Percentiles rank a stretch among this genome's conserved stretches.
Conservation (phyloP, 2,329 filamentous ascomycete species). For the Pseudogymnoascus sp. region DNA sequence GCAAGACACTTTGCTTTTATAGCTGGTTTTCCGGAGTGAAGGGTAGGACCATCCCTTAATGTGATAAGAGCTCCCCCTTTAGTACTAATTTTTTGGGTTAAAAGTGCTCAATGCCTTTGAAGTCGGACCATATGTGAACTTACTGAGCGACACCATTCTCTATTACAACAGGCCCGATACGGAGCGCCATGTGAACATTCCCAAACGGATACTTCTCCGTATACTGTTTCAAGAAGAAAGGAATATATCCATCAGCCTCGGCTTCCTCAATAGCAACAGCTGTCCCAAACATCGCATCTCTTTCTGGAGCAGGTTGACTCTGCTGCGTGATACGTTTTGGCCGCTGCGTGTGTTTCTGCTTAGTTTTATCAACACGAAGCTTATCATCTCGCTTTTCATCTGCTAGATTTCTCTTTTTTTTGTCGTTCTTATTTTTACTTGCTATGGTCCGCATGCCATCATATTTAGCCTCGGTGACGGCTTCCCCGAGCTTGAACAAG, state of each 20-base stretch:
- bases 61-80: not conserved
- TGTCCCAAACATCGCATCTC: not conserved
- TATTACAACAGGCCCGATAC: conserved; percentile 34
- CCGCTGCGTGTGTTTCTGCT: not conserved
- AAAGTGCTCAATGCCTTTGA: not conserved
- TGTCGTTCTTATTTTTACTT: not conserved
- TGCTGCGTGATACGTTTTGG: not conserved
- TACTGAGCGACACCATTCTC: conserved; percentile 35
- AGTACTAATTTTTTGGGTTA: not conserved
- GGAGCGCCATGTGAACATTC: conserved; percentile 35
- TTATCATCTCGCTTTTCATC: not conserved
- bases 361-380: not conserved
- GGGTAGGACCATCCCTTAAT: not conserved
- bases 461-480: not conserved
- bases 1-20: not conserved
- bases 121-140: conserved; percentile 17
- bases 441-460: not conserved
- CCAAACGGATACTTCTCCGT: conserved; percentile 31
- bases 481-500: not conserved
- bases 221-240: conserved; percentile 17
- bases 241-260: conserved; percentile 19
- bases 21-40: not conserved
- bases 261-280: not conserved
- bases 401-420: not conserved
- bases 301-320: not conserved